Conservation (phyloP, 306 rosid species). For the Alnus glutinosa region DNA sequence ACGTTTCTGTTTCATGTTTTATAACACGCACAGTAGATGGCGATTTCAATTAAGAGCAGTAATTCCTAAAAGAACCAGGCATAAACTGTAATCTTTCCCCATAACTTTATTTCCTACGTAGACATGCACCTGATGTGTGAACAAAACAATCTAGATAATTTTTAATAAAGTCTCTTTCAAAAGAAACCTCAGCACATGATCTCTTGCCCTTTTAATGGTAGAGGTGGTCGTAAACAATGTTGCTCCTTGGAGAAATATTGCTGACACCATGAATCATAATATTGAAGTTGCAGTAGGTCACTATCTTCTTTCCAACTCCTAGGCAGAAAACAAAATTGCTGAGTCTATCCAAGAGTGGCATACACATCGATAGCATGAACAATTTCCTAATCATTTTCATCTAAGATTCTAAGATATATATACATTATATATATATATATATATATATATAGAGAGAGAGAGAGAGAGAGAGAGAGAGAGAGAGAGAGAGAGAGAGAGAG, state of each 20-base stretch:
- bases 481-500: too few relatives aligned
- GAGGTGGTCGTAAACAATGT: background rate
- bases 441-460: too few relatives aligned
- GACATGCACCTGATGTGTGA: background rate
- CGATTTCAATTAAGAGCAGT: background rate
- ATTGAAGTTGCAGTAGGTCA: background rate
- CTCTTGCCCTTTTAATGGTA: background rate
- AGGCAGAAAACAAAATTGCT: background rate
- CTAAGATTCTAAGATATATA: too few relatives aligned
- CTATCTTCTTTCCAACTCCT: background rate
- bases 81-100: background rate
- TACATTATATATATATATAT: too few relatives aligned
- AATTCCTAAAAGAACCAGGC: background rate
- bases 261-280: background rate
- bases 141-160: background rate
- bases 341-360: conserved; percentile 4
- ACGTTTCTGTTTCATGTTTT: too few relatives aligned
- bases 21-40: background rate
- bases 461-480: too few relatives aligned
- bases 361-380: conserved; percentile 9
- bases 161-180: background rate
- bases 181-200: background rate
- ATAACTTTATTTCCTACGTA: background rate
- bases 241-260: background rate
- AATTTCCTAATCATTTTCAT: background rate